Base-by-base conservation (phyloP, 1,139 yeast species). In the Suhomyces atakaporum region DNA sequence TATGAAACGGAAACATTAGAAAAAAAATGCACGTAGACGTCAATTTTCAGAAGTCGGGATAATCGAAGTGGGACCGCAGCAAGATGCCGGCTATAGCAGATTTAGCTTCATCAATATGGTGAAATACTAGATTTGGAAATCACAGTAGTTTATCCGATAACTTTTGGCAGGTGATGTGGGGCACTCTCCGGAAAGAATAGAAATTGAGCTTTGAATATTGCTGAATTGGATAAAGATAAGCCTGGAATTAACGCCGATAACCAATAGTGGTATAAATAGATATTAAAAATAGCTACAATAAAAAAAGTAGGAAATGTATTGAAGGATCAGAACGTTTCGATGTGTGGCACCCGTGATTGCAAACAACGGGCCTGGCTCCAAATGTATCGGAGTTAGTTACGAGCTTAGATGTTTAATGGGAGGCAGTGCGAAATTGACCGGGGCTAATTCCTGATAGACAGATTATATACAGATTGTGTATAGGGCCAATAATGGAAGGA, bases 201-300 rank as follows among this genome's bases (percentile, higher is more conserved):
- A 18, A 18, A 18, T 18, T 18, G 20, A 18, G 8, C 20, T 5
- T 18, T 18, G 20, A 5, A n/a, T 18, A 6, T 18, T 8, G 8
- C 8, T 18, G 20, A 18, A 18, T 18, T 18, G 8, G 20, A 18
- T 8, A 18, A 18, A 8, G 8, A 18, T 18, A 18, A 18, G 20
- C 20, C 20, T 18, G 20, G 20, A 18, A 6, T 8, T 6, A 8
- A 18, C n/a, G n/a, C n/a, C n/a, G n/a, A 18, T 18, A 18, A 18
- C 20, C 20, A 8, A 18, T 18, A 18, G 20, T 16, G 24, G 32
- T 30, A 29, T 22, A 25, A 28, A 30, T 28, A 24, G 22, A 8
- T 26, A 7, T 6, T 12, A 12, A 9, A 14, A n/a, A n/a, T n/a
- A n/a, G n/a, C n/a, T n/a, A n/a, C n/a, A n/a, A n/a, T n/a, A n/a